These are phyloP conservation scores for Pezicula radicicola DNA, from an alignment of 2,329 filamentous ascomycete species.

Conservation along the genomic window DNA sequence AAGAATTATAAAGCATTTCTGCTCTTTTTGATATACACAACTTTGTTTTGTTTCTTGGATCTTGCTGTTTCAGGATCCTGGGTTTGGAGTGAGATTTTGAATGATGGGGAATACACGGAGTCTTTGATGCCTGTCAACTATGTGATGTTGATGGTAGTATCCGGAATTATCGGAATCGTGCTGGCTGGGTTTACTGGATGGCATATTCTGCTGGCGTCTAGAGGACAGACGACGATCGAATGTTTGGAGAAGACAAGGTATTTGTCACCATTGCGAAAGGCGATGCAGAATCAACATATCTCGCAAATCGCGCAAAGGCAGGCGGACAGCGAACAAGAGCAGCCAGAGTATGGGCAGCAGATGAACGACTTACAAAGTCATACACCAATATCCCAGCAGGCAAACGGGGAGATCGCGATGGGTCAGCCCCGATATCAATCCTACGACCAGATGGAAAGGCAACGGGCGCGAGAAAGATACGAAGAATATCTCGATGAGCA, in stretches of 20 bases:
- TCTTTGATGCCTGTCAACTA: constrained; percentile 85
- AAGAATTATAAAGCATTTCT: constrained; percentile 95
- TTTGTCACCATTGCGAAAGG: constrained; percentile 72
- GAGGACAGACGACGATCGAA: constrained; percentile 91
- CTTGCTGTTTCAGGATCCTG: constrained; percentile 77
- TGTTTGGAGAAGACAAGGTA: constrained; percentile 95
- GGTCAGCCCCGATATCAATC: constrained; percentile 10
- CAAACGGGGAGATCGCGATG: constrained; percentile 30
- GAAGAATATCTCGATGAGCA: constrained; percentile 84
- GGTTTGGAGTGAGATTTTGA: constrained; percentile 81
- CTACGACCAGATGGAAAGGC: constrained; percentile 55
- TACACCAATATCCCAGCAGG: constrained; percentile 78
- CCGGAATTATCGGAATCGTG: constrained; percentile 88
- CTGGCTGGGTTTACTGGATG: constrained; percentile 85
- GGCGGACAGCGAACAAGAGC: constrained; percentile 16
- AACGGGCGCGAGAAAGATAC: constrained; percentile 66
- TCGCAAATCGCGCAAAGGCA: constrained; percentile 43
- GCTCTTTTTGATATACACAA: constrained; percentile 87
- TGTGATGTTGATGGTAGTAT: constrained; percentile 80
- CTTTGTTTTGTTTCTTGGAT: constrained; percentile 77
- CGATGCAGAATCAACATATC: constrained; percentile 61
- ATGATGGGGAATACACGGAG: constrained; percentile 67
- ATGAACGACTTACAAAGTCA: constrained; percentile 70
- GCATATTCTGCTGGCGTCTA: constrained; percentile 79
- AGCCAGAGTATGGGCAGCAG: constrained; percentile 62